A percentile compares a stretch with the other conserved stretches of the same genome.
These are phyloP conservation scores for Ceratocystis cubensis DNA, from an alignment of 2,329 filamentous ascomycete genomes.

Conservation along the genomic window DNA sequence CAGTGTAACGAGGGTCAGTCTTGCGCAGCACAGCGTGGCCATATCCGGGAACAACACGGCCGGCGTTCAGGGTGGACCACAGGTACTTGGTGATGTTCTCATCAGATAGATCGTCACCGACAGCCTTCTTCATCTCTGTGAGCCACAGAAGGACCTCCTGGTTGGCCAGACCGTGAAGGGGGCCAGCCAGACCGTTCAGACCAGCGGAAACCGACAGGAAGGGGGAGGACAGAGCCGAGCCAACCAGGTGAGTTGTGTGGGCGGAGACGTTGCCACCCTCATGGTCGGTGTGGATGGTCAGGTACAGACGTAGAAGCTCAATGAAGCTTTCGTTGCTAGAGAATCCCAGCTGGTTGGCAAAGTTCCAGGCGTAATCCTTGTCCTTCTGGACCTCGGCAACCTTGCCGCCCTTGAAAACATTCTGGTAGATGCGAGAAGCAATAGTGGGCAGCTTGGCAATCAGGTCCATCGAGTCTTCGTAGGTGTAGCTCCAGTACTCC, in stretches of 20 bases:
- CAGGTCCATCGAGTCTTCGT: constrained; percentile 98
- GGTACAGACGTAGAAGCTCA: constrained; percentile 96
- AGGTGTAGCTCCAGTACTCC: constrained; percentile 99
- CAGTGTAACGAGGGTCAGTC: constrained; percentile 97
- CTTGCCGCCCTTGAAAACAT: constrained; percentile 99
- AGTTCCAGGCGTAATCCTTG: constrained; percentile 99
- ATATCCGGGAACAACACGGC: constrained; percentile 95
- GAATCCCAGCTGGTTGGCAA: constrained; percentile 98
- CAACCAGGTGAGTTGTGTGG: constrained; percentile 97
- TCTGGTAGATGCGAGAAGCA: constrained; percentile 97
- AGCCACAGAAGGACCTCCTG: constrained; percentile 99
- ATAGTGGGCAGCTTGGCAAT: constrained; percentile 99
- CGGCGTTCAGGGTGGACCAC: constrained; percentile 90
- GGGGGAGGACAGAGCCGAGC: constrained; percentile 89
- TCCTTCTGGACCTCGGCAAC: constrained; percentile 91
- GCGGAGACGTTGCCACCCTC: constrained; percentile 98
- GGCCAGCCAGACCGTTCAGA: constrained; percentile 94
- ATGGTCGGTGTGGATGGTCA: constrained; percentile 99
- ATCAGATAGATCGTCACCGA: constrained; percentile 93
- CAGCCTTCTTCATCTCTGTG: constrained; percentile 90
- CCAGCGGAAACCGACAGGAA: constrained; percentile 94
- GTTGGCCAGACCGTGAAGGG: constrained; percentile 97
- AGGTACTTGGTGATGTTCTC: constrained; percentile 97
- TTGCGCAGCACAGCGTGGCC: constrained; percentile 98
- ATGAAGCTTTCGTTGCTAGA: constrained; percentile 91